A percentile compares a stretch with the other conserved stretches of the same genome.
Evolutionary conservation across 352 stramenopile genomes (phyloP).

Genomic region (Phytophthora nicotianae): DNA sequence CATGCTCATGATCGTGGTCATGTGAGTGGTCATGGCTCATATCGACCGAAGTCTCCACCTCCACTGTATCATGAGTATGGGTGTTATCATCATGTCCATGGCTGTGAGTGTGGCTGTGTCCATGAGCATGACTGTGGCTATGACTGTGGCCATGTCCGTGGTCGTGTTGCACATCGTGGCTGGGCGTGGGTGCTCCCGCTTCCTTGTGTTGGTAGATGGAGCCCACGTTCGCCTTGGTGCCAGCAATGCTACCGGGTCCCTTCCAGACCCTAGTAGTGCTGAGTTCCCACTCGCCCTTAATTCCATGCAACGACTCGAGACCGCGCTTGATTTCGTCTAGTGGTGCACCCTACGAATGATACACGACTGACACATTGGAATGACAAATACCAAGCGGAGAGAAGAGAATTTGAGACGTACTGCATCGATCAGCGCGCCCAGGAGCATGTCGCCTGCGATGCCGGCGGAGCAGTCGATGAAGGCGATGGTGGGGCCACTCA

Average conservation of each 20-base stretch:
- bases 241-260: slow-evolving; percentile 89
- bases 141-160: slow-evolving; percentile 31
- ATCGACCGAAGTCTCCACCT: slow-evolving; percentile 12
- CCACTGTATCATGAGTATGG: slow-evolving; percentile 18
- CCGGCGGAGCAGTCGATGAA: slow-evolving; percentile 92
- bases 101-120: slow-evolving; percentile 28
- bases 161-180: slow-evolving; percentile 10
- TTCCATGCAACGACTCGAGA: slow-evolving; percentile 61
- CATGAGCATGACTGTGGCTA: slow-evolving; percentile 25
- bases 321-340: slow-evolving; percentile 60
- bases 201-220: slow-evolving; percentile 88
- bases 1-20: slow-evolving; percentile 37
- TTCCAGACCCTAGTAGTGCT: slow-evolving; percentile 73
- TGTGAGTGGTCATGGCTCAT: slow-evolving; percentile 32
- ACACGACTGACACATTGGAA: slow-evolving; percentile 12
- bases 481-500: slow-evolving; percentile 29
- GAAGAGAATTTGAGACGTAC: slow-evolving; percentile 36
- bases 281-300: slow-evolving; percentile 90
- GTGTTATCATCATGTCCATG: slow-evolving; percentile 33
- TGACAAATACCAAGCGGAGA: background rate
- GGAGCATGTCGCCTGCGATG: slow-evolving; percentile 92
- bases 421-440: slow-evolving; percentile 88
- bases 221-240: slow-evolving; percentile 86
- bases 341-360: slow-evolving; percentile 54
- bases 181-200: slow-evolving; percentile 34